Evolutionary conservation across 306 rosid species (phyloP), one percentile per base, ranked within the genome.

Genomic region (Pyrus betulifolia): DNA sequence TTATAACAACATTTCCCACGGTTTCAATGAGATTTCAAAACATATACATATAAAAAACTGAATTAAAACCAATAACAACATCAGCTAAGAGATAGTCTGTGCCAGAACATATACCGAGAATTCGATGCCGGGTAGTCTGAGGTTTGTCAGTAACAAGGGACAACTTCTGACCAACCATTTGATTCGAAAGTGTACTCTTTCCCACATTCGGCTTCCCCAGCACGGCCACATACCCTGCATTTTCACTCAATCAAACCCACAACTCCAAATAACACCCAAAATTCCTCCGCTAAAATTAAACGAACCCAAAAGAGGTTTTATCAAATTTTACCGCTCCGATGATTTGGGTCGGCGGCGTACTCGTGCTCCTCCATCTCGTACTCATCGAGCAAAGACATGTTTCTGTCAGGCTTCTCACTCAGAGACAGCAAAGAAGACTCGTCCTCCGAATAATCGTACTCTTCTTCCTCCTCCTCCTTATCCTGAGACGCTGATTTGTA

Each of bases 151-250:
- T 92, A 78, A 95, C 99, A 78, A 95, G 91, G 8, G 99, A 90
- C 82, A 95, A 78, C 89, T 89, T 95, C 70, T 91, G 99, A 7
- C 99, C 99, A 62, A 95, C 77, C 96, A 95, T 91, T 84, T 92
- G 97, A 84, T 95, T 92, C 35, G 96, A 87, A 15, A 95, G 88
- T 45, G 99, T 95, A 74, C 99, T 95, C 88, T 95, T 95, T 19
- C 99, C 99, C 70, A 95, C 97, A 81, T 95, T 92, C 51, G 99
- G 99, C 87, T 84, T 92, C 75, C 99, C 99, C 78, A 95, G 86
- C 68, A 95, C 82, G 78, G 97, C 97, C 82, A 91, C 92, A 81
- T 88, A 95, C 62, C 99, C 99, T 92, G 92, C 85, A 82, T n/a
- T 1, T 84, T 54, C 7, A 69, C 74, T 52, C 71, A 84, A 58